Percentiles rank a stretch among this genome's conserved stretches.
Conservation (phyloP, 345 rosid species). For the Rhodamnia rubescens region DNA sequence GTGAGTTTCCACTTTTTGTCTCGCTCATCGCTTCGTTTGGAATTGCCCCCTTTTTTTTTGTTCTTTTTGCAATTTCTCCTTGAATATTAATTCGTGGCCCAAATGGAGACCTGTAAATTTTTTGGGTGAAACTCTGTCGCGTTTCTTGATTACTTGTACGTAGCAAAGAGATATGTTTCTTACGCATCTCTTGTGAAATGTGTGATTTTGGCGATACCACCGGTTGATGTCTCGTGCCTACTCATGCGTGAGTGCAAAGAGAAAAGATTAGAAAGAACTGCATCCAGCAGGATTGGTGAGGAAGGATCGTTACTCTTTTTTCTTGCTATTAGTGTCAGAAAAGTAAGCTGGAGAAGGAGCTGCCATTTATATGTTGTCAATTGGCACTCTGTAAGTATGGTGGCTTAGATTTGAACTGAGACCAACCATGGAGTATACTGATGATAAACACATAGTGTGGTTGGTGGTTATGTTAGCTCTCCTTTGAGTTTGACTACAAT, state of each 20-base stretch:
- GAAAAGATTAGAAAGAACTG: not conserved
- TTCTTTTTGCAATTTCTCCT: not conserved
- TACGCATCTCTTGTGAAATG: not conserved
- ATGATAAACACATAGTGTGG: not conserved
- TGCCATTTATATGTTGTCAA: not conserved
- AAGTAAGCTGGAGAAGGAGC: not conserved
- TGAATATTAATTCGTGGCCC: not conserved
- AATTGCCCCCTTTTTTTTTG: not conserved
- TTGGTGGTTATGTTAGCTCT: not conserved
- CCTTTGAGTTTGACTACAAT: not conserved
- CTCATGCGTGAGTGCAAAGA: not conserved
- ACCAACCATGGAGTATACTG: not conserved
- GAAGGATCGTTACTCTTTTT: not conserved
- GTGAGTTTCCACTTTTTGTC: not conserved
- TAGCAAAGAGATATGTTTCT: not conserved
- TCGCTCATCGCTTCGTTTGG: not conserved
- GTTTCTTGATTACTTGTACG: not conserved
- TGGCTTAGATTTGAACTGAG: not conserved
- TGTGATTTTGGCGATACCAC: not conserved
- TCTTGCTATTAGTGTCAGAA: not conserved
- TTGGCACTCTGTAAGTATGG: not conserved
- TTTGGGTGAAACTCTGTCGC: not conserved
- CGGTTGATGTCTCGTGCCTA: not conserved
- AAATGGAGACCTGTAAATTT: not conserved
- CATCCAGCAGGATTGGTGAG: not conserved